Conservation (phyloP, 768 basidiomycete genomes). For the Rhizopogon vulgaris region DNA sequence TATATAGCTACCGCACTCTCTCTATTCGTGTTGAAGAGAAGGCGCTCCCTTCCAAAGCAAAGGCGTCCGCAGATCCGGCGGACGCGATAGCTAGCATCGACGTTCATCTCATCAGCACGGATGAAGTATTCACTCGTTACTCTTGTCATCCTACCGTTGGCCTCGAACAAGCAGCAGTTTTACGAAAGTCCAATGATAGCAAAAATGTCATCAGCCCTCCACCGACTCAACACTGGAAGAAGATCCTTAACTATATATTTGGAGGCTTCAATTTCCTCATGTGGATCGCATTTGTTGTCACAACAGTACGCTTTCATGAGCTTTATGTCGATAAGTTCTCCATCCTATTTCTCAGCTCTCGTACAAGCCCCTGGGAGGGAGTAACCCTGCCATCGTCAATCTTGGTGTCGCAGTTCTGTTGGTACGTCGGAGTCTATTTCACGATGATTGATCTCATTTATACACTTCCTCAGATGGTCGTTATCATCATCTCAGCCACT, state of each 20-base stretch:
- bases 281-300: slow-evolving; percentile 48
- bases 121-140: slow-evolving; percentile 39
- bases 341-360: slow-evolving; percentile 34
- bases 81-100: slow-evolving; percentile 40
- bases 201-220: slow-evolving; percentile 47
- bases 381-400: slow-evolving; percentile 35
- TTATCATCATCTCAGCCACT: slow-evolving; percentile 35
- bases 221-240: slow-evolving; percentile 41
- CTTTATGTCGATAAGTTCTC: background rate
- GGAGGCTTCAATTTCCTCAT: slow-evolving; percentile 55
- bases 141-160: slow-evolving; percentile 37
- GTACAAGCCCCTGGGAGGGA: slow-evolving; percentile 43
- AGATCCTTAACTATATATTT: slow-evolving; percentile 47
- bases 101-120: slow-evolving; percentile 36
- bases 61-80: slow-evolving; percentile 25
- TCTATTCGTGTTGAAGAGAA: slow-evolving; percentile 37
- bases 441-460: slow-evolving; percentile 5
- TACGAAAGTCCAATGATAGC: slow-evolving; percentile 32
- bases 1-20: slow-evolving; percentile 36
- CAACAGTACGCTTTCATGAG: slow-evolving; percentile 25
- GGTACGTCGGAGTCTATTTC: slow-evolving; percentile 23
- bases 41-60: slow-evolving; percentile 9
- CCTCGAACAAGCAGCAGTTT: slow-evolving; percentile 40
- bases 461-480: slow-evolving; percentile 28
- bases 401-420: slow-evolving; percentile 48